phyloP scores from a whole-genome alignment of 108 stramenopile genomes.

The Pseudonitzschia pungens region DNA sequence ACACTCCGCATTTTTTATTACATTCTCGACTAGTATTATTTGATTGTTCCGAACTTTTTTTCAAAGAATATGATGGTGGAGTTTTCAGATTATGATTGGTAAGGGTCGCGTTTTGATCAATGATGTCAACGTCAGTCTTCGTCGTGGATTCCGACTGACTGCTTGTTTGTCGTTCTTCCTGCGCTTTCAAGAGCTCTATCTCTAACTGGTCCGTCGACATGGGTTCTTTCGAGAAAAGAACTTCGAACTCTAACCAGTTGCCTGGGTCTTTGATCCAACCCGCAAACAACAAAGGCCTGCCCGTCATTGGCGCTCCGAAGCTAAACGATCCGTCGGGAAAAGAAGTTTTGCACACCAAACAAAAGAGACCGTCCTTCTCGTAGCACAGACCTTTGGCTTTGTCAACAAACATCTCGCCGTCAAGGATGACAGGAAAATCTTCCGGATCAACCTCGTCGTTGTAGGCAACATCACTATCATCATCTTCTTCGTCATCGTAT shows the following conservation, averaged over 20 bases:
- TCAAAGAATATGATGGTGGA: conserved; percentile 13
- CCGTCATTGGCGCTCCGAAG: background rate
- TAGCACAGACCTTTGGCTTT: conserved; percentile 4
- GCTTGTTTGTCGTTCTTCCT: conserved; percentile 9
- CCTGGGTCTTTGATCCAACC: conserved; percentile 25
- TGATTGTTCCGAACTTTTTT: background rate
- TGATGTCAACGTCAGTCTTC: background rate
- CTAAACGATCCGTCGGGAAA: conserved; percentile 7
- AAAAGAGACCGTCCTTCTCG: conserved; percentile 7
- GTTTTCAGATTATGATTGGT: conserved; percentile 11
- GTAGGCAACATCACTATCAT: conserved; percentile 14
- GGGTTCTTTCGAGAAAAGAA: conserved; percentile 23
- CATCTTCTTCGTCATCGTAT: conserved; percentile 27
- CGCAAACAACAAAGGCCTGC: conserved; percentile 16
- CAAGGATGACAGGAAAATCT: conserved; percentile 18
- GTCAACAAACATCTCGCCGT: conserved; percentile 26
- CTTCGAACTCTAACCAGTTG: conserved; percentile 16
- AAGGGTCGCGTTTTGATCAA: background rate
- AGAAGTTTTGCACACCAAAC: conserved; percentile 2
- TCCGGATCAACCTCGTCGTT: conserved; percentile 22
- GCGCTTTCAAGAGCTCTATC: conserved; percentile 19
- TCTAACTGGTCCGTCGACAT: conserved; percentile 19
- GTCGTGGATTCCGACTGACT: background rate
- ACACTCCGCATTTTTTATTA: background rate
- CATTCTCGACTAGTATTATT: background rate